Evolutionary conservation across 2,329 filamentous ascomycete species (phyloP), one percentile per base, ranked within the genome.

Genomic region (Aspergillus fructus): DNA sequence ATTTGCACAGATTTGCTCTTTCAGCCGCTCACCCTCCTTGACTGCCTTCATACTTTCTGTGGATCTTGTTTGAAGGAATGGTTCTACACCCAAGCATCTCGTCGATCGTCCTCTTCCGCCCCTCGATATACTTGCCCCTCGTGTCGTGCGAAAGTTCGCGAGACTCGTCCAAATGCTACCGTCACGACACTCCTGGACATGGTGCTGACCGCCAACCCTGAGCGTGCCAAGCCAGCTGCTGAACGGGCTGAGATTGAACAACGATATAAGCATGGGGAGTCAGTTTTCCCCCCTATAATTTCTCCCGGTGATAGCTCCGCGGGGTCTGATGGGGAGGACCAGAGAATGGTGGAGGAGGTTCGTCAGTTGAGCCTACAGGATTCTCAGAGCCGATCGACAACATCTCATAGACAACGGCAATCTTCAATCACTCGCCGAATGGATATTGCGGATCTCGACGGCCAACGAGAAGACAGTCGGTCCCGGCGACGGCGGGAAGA

Each of bases 1-100:
- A 99, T 99, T 69, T 99, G 94, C 81, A 96, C 93, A 66, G 94
- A 97, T 75, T 85, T 96, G 63, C 86, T 96, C 62, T 96, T 91
- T 77, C 90, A 96, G 74, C 92, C 93, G 34, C 83, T 96, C 62
- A 96, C 92, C 27, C 86, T 96, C 49, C 89, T 96, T 74, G 91
- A 96, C 79, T 96, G 92, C 72, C 85, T 96, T 45, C 92, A 96
- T 77, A 97, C 93, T 46, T 99, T 96, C 76, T 99, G 94, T 79
- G 94, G 93, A 62, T 89, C 90, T 40, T 99, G 94, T 71, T 76
- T 97, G 58, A 96, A 96, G 74, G 91, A 96, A 79, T 99, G 94
- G 94, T 99, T 97, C 72, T 79, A 81, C 62, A 94, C 87, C 75
- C 91, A 96, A 73, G 87, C 87, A 39, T 79, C 81, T 30, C 85